Conservation (phyloP, 257 asterid genomes). For the Nemophila menziesii region DNA sequence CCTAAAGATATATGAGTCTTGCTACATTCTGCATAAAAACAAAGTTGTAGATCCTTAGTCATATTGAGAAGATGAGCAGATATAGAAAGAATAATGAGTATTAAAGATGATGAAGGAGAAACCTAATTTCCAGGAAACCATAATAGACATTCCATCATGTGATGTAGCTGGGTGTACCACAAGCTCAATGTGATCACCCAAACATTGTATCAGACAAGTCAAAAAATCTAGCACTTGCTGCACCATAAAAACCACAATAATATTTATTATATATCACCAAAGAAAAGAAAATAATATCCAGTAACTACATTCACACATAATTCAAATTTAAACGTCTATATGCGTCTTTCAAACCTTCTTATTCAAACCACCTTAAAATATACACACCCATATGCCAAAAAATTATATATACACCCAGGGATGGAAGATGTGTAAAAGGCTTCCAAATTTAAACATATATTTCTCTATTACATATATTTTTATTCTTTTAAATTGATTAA, state of each 20-base stretch:
- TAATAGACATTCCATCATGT: constrained; percentile 51
- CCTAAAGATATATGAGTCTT: constrained; percentile 39
- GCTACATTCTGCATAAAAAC: constrained; percentile 33
- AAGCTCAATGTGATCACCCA: constrained; percentile 45
- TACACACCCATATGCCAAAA: too few species aligned
- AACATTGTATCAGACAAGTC: constrained; percentile 26
- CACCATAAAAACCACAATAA: constrained; percentile 3
- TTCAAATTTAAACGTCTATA: too few species aligned
- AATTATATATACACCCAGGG: too few species aligned
- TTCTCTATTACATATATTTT: too few species aligned
- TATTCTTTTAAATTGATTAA: too few species aligned
- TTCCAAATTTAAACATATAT: too few species aligned
- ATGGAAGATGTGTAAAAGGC: too few species aligned
- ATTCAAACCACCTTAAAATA: too few species aligned
- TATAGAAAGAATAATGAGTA: not conserved
- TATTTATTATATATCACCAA: not conserved
- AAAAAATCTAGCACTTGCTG: constrained; percentile 64
- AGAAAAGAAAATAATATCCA: too few species aligned
- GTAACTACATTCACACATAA: too few species aligned
- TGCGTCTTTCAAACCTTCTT: too few species aligned
- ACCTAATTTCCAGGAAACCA: constrained; percentile 67
- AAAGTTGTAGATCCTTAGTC: too few species aligned
- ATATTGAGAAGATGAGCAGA: not conserved
- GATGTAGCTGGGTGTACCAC: constrained; percentile 40
- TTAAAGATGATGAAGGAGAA: not conserved